Base-by-base conservation (phyloP, 352 stramenopile genomes). In the Pythium aristosporum region DNA sequence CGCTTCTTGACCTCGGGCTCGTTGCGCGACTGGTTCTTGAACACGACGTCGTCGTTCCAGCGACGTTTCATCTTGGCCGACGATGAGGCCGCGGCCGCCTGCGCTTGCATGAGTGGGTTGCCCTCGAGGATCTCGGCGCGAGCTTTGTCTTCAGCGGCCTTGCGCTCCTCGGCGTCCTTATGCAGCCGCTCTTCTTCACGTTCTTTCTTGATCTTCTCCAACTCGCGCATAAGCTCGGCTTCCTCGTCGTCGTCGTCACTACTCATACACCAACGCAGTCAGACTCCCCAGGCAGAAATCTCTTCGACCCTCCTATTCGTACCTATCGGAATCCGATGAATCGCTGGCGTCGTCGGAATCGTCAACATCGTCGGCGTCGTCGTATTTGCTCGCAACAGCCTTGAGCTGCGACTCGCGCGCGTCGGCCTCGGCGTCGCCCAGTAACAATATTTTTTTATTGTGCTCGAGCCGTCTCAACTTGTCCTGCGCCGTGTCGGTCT, bases 1-100 rank as follows among this genome's bases (percentile, higher is more conserved):
- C 97, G 87, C 72, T 99, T 99, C 74, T 93, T 96, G 41, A 96
- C 76, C 71, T 98, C 85, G 7, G 92, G 92, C 71, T 99, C 97
- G 61, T 92, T 92, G 64, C 94, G 90, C 21, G 96, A 97, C 75
- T 98, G 92, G 80, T 99, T 99, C 65, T 98, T 98, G 87, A 99
- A 99, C 28, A 99, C 96, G 18, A 99, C 97, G 79, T 99, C 98
- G 69, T 99, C 97, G 82, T 99, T 99, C 98, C 98, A 99, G 57
- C 92, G 92, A 41, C 96, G 82, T 73, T 98, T 98, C 76, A 98
- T 87, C 65, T 83, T 85, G 49, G 81, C 71, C 32, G 49, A 74
- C 80, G 50, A 76, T 61, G 47, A 47, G 37, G 47, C 52, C 41
- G 59, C 72, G 11, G 10, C 5, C 5, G 39, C 61, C 60, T 89